Evolutionary conservation across 805 yeast genomes (phyloP).

Genomic region (Candida tammaniensis): DNA sequence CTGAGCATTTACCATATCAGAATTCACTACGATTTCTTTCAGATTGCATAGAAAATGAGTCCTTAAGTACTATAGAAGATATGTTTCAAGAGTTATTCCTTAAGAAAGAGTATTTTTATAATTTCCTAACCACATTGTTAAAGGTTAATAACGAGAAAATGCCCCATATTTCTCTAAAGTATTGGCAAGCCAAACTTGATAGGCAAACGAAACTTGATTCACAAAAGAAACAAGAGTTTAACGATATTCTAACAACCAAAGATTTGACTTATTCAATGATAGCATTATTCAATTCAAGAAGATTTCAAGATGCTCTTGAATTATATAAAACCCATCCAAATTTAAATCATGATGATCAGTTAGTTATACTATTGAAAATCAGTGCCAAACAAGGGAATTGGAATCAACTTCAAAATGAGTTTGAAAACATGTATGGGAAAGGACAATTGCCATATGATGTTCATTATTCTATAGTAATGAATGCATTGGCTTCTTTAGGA

Average conservation of each 20-base stretch:
- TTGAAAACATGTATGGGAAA: conserved; percentile 54
- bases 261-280: conserved; percentile 33
- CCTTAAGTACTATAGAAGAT: background rate
- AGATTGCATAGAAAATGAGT: conserved; percentile 1
- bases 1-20: conserved; percentile 18
- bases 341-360: conserved; percentile 47
- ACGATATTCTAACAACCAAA: background rate
- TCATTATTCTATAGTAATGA: conserved; percentile 63
- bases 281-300: conserved; percentile 21
- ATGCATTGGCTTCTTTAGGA: conserved; percentile 51
- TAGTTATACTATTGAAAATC: conserved; percentile 46
- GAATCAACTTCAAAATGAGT: conserved; percentile 52
- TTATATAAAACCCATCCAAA: conserved; percentile 35
- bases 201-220: background rate
- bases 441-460: conserved; percentile 50
- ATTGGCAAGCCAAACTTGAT: conserved; percentile 9
- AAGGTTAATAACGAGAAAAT: conserved; percentile 1
- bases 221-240: background rate
- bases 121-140: conserved; percentile 10
- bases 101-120: background rate
- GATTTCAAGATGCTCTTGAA: conserved; percentile 20
- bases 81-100: background rate
- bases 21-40: conserved; percentile 12
- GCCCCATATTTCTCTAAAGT: conserved; percentile 3
- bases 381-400: conserved; percentile 49